Percentiles rank a stretch among this genome's conserved stretches.
phyloP scores from a whole-genome alignment of 352 stramenopile species.

The Pythium apleroticum region DNA sequence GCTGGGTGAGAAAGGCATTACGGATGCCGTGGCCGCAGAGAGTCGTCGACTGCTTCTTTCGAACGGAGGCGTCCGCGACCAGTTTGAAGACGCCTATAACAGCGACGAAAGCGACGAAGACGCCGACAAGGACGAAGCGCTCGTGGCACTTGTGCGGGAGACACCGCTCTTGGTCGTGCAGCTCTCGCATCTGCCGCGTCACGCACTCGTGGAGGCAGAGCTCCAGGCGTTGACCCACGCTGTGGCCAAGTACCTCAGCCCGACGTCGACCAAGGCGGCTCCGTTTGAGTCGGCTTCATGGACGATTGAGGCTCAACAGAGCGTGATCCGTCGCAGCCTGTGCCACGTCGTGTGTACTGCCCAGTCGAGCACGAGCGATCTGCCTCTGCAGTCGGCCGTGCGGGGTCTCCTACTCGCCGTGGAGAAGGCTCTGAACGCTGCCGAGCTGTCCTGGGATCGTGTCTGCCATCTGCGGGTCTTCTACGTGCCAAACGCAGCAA shows the following conservation, averaged over 20 bases:
- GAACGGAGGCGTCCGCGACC: slow-evolving; percentile 57
- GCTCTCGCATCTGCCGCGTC: slow-evolving; percentile 64
- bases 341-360: slow-evolving; percentile 48
- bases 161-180: slow-evolving; percentile 61
- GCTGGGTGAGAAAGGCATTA: not conserved
- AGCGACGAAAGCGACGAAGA: slow-evolving; percentile 80
- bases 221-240: slow-evolving; percentile 72
- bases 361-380: not conserved
- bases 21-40: slow-evolving; percentile 7
- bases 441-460: slow-evolving; percentile 54
- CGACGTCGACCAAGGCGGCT: slow-evolving; percentile 20
- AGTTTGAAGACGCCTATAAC: slow-evolving; percentile 54
- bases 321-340: slow-evolving; percentile 43
- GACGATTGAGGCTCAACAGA: slow-evolving; percentile 35
- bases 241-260: slow-evolving; percentile 51
- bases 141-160: slow-evolving; percentile 43
- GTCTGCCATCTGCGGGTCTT: slow-evolving; percentile 73
- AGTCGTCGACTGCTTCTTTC: slow-evolving; percentile 27
- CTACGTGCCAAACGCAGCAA: slow-evolving; percentile 48
- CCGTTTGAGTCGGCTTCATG: slow-evolving; percentile 13
- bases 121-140: slow-evolving; percentile 57
- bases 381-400: slow-evolving; percentile 30
- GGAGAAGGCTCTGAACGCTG: slow-evolving; percentile 28
- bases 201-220: slow-evolving; percentile 76
- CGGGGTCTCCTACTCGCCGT: slow-evolving; percentile 34